These are phyloP conservation scores for Sclerotiophoma versabilis DNA, from an alignment of 2,329 filamentous ascomycete genomes.

Conservation along the genomic window DNA sequence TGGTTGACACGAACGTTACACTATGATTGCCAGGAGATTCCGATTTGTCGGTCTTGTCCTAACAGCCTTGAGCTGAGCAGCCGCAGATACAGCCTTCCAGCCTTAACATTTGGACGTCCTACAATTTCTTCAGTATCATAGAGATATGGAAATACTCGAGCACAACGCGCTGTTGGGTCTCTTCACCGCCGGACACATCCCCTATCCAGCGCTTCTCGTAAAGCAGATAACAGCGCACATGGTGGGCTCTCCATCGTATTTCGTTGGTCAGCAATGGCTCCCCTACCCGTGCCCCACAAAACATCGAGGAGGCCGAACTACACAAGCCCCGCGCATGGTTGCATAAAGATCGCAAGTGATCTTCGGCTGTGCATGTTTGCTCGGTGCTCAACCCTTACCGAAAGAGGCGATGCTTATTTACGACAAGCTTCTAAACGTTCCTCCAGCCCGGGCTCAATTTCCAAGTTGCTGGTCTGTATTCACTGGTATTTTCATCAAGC, in stretches of 20 bases:
- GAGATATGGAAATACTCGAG: not conserved
- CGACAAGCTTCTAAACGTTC: slow-evolving; percentile 20
- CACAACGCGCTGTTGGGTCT: not conserved
- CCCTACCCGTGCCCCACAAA: slow-evolving; percentile 1
- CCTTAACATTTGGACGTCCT: not conserved
- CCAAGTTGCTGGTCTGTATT: not conserved
- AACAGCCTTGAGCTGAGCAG: slow-evolving; percentile 10
- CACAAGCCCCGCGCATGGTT: not conserved
- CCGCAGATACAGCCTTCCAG: not conserved
- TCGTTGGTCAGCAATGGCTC: slow-evolving; percentile 6
- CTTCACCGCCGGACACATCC: not conserved
- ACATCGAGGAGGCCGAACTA: not conserved
- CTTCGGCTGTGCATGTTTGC: not conserved
- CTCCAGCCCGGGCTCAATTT: not conserved
- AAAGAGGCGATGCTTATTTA: slow-evolving; percentile 18
- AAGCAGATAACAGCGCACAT: not conserved
- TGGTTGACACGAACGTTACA: slow-evolving; percentile 26
- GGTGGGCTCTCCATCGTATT: slow-evolving; percentile 14
- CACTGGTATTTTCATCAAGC: not conserved
- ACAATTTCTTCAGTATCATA: not conserved
- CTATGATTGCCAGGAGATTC: slow-evolving; percentile 2
- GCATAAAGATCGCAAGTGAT: slow-evolving; percentile 1
- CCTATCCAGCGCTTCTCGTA: slow-evolving; percentile 19
- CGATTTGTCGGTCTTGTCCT: not conserved
- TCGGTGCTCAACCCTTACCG: slow-evolving; percentile 1